These are phyloP conservation scores for Artemisia argyi DNA, from an alignment of 129 eudicot species.

Conservation along the genomic window DNA sequence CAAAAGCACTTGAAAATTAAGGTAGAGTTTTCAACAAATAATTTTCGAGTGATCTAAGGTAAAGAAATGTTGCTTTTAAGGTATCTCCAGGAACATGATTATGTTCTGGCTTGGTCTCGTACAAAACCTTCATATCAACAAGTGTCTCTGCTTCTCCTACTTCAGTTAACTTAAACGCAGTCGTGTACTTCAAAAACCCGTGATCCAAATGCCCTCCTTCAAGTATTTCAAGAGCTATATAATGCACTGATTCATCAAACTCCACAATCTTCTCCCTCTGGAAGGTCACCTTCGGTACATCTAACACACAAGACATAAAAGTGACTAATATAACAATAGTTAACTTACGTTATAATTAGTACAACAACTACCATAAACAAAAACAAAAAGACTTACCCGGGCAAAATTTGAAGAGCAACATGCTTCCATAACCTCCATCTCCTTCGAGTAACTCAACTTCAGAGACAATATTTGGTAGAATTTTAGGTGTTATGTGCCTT, in stretches of 20 bases:
- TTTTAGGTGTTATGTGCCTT: background rate
- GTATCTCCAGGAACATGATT: constrained; percentile 31
- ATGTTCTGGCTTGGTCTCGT: constrained; percentile 41
- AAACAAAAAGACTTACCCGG: constrained; percentile 29
- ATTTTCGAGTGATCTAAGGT: constrained; percentile 32
- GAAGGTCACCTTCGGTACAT: constrained; percentile 26
- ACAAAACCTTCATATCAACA: constrained; percentile 38
- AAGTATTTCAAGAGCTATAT: constrained; percentile 35
- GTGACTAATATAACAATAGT: background rate
- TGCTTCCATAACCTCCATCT: constrained; percentile 50
- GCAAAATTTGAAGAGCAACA: constrained; percentile 43
- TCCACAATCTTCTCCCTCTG: constrained; percentile 55
- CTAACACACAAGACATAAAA: constrained; percentile 9
- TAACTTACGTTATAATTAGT: no score
- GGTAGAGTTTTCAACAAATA: constrained; percentile 19
- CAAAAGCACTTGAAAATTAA: background rate
- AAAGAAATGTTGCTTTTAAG: constrained; percentile 33
- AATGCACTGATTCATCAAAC: constrained; percentile 36
- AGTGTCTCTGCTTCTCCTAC: constrained; percentile 38
- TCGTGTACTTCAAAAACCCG: constrained; percentile 39
- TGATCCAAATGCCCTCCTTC: constrained; percentile 52
- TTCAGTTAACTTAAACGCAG: constrained; percentile 34
- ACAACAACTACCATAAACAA: background rate
- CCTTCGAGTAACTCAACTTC: constrained; percentile 44
- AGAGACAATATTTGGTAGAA: constrained; percentile 35